Percentiles rank a stretch among this genome's conserved stretches.
These are phyloP conservation scores for Phragmites australis DNA, from an alignment of 176 grass and related monocot species.

Conservation along the genomic window DNA sequence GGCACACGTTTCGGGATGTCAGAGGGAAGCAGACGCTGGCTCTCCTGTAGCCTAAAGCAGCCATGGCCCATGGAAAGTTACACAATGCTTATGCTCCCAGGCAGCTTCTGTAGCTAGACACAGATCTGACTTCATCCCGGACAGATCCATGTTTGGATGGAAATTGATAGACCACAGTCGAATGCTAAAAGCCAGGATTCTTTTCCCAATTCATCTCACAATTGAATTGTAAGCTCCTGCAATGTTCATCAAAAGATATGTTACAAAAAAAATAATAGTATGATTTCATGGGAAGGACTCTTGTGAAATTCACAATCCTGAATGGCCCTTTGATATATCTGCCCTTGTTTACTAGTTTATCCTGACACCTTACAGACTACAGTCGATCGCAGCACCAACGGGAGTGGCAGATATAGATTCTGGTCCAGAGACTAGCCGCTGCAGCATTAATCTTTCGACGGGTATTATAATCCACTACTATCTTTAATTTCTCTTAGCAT, in stretches of 20 bases:
- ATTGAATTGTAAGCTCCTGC: neutral
- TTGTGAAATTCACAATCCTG: neutral
- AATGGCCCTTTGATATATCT: neutral
- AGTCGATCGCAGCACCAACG: neutral
- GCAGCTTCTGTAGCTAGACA: slow-evolving; percentile 13
- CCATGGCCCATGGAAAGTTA: slow-evolving; percentile 32
- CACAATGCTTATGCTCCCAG: slow-evolving; percentile 27
- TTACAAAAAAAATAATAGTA: too few species aligned
- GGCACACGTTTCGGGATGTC: slow-evolving; percentile 61
- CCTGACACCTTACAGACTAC: neutral
- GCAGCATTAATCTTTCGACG: neutral
- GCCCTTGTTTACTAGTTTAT: neutral
- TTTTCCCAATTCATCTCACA: neutral
- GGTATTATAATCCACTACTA: too few species aligned
- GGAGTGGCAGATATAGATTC: slow-evolving; percentile 17
- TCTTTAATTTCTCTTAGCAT: too few species aligned
- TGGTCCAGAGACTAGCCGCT: slow-evolving; percentile 3
- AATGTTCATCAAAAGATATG: too few species aligned
- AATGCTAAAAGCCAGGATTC: neutral
- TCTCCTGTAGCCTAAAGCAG: slow-evolving; percentile 53
- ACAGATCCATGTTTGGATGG: slow-evolving; percentile 5
- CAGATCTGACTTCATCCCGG: neutral
- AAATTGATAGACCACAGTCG: neutral
- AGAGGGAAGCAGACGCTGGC: slow-evolving; percentile 49
- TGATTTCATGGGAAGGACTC: slow-evolving; percentile 10